These are phyloP conservation scores for Camellia lanceoleosa DNA, from an alignment of 148 eudicot species.

Conservation along the genomic window DNA sequence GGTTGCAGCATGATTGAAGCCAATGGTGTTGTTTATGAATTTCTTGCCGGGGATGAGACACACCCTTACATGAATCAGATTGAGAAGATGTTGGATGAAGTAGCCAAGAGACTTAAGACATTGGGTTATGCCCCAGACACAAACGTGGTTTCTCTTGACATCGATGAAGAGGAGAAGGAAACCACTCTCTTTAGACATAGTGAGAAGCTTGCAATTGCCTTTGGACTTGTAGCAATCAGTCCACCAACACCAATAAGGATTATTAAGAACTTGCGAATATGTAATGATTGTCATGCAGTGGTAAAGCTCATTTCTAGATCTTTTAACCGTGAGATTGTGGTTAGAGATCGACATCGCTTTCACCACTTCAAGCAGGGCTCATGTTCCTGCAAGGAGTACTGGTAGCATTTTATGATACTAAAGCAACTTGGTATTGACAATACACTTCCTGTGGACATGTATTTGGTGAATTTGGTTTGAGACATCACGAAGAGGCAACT, in stretches of 20 bases:
- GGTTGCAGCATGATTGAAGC: constrained; percentile 63
- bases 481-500: not conserved
- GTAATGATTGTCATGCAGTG: constrained; percentile 42
- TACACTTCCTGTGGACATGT: not conserved
- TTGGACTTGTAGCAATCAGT: constrained; percentile 31
- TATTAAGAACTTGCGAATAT: constrained; percentile 40
- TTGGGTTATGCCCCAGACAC: constrained; percentile 37
- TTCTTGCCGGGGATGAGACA: constrained; percentile 45
- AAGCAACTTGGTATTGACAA: not conserved
- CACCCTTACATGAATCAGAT: constrained; percentile 40
- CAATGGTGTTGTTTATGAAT: constrained; percentile 42
- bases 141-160: constrained; percentile 35
- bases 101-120: constrained; percentile 35
- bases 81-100: constrained; percentile 34
- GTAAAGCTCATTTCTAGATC: constrained; percentile 36
- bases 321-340: constrained; percentile 37
- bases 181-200: constrained; percentile 39
- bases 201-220: constrained; percentile 48
- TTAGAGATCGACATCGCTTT: constrained; percentile 44
- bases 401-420: constrained; percentile 21
- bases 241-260: constrained; percentile 35
- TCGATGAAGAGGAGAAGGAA: constrained; percentile 46
- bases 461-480: not conserved
- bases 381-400: constrained; percentile 45
- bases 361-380: constrained; percentile 41